phyloP scores from a whole-genome alignment of 306 rosid species.

The Citrullus mucosospermus region DNA sequence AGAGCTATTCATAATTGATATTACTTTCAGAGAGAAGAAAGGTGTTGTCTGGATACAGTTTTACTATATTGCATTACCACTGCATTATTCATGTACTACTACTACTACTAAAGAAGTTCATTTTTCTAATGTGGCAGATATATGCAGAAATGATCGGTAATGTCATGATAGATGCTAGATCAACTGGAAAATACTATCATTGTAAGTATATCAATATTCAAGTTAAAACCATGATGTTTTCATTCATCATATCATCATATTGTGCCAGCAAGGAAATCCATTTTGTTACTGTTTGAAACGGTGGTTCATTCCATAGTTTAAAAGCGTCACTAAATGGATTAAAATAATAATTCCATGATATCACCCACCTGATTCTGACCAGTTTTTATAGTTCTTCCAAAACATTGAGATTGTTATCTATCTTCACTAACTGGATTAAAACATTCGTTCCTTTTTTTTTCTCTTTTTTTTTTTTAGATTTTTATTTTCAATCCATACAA shows the following conservation, averaged over 20 bases:
- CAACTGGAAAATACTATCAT: constrained; percentile 97
- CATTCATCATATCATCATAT: neutral
- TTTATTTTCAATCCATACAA: neutral
- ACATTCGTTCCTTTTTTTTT: neutral
- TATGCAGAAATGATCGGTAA: constrained; percentile 99
- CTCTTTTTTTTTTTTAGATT: no score
- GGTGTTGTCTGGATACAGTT: neutral
- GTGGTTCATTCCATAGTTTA: neutral
- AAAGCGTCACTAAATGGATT: neutral
- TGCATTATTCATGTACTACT: neutral
- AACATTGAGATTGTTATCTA: neutral
- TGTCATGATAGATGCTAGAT: constrained; percentile 95
- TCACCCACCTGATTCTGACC: neutral
- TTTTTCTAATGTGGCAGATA: constrained; percentile 38
- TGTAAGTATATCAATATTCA: constrained; percentile 34
- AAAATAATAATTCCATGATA: neutral
- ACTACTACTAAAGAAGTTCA: neutral
- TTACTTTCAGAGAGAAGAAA: neutral
- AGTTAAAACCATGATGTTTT: neutral
- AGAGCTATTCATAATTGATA: neutral
- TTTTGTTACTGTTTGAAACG: neutral
- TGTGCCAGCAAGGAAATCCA: neutral
- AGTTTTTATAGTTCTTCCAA: neutral
- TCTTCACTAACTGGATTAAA: neutral
- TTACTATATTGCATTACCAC: neutral